A percentile compares a stretch with the other conserved stretches of the same genome.
Evolutionary conservation across 2,329 filamentous ascomycete genomes (phyloP).

Genomic region (Aspergillus tanneri): DNA sequence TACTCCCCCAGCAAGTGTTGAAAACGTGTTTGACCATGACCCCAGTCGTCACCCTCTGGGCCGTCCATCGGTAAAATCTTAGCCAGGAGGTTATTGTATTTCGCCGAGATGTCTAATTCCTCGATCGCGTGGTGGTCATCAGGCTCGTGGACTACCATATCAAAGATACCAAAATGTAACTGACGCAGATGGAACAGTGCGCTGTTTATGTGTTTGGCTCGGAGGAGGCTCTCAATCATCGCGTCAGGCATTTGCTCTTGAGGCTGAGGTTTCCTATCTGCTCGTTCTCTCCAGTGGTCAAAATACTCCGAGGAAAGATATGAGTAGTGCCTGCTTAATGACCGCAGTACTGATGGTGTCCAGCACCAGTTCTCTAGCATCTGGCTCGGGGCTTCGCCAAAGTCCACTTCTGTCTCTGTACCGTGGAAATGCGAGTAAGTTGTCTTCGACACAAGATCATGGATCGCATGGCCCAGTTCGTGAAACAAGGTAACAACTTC

Average conservation of each 20-base stretch:
- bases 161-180: conserved; percentile 57
- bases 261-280: conserved; percentile 34
- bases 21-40: conserved; percentile 53
- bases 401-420: conserved; percentile 54
- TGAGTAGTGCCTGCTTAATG: conserved; percentile 55
- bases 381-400: conserved; percentile 58
- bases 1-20: conserved; percentile 57
- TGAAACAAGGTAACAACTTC: conserved; percentile 58
- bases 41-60: conserved; percentile 51
- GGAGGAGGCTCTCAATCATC: conserved; percentile 52
- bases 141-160: conserved; percentile 55
- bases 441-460: conserved; percentile 55
- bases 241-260: conserved; percentile 49
- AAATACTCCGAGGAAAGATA: conserved; percentile 49
- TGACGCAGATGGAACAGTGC: conserved; percentile 53
- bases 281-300: conserved; percentile 46
- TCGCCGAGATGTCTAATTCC: conserved; percentile 48
- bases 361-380: conserved; percentile 62
- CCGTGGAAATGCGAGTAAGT: conserved; percentile 55
- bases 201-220: conserved; percentile 53
- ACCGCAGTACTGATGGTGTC: conserved; percentile 52
- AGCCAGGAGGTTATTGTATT: conserved; percentile 53
- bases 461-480: conserved; percentile 58
- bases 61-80: conserved; percentile 53
- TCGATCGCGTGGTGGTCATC: conserved; percentile 46